Evolutionary conservation across 2,329 filamentous ascomycete genomes (phyloP).

Genomic region (Trichoderma hamatum): DNA sequence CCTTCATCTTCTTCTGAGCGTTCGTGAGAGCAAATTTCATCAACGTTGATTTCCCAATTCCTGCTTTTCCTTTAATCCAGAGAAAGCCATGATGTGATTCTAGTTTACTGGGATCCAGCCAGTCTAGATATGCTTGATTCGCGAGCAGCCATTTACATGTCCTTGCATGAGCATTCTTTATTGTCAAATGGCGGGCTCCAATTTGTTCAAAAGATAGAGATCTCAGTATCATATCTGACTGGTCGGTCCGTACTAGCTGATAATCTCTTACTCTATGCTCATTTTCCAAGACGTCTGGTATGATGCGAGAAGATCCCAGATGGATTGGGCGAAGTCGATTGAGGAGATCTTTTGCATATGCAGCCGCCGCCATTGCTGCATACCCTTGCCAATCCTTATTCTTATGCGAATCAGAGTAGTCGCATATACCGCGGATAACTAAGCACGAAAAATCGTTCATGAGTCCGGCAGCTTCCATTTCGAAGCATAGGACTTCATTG

Average conservation of each 20-base stretch:
- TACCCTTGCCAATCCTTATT: conserved; percentile 28
- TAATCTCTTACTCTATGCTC: neutral
- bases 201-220: conserved; percentile 46
- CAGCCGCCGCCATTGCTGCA: conserved; percentile 37
- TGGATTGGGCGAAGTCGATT: neutral
- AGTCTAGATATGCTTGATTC: conserved; percentile 3
- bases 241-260: neutral
- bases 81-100: conserved; percentile 44
- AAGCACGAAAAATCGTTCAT: conserved; percentile 38
- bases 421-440: conserved; percentile 42
- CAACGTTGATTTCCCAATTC: conserved; percentile 50
- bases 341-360: conserved; percentile 36
- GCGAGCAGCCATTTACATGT: conserved; percentile 31
- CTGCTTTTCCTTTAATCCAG: conserved; percentile 53
- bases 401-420: conserved; percentile 42
- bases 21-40: conserved; percentile 45
- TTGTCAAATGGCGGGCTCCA: conserved; percentile 40
- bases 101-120: conserved; percentile 15
- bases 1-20: neutral
- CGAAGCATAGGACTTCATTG: conserved; percentile 29
- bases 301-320: neutral
- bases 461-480: conserved; percentile 29
- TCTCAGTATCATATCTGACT: conserved; percentile 29
- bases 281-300: neutral
- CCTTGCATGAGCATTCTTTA: conserved; percentile 42